These are phyloP conservation scores for Quercus engelmannii DNA, from an alignment of 306 rosid genomes.

Conservation along the genomic window DNA sequence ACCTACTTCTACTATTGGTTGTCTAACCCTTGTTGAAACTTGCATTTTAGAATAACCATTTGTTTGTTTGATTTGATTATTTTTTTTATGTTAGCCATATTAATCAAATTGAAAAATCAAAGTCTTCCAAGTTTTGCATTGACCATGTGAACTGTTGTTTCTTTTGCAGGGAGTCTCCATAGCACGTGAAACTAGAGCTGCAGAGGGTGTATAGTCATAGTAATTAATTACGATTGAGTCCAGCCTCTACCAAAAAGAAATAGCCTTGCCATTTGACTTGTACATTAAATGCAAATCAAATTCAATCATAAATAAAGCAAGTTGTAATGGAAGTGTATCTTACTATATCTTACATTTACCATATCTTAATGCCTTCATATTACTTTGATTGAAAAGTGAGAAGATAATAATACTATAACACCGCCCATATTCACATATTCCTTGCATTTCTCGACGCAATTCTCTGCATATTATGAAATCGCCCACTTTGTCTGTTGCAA, in stretches of 20 bases:
- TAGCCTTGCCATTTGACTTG: background rate
- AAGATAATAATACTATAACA: background rate
- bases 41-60: background rate
- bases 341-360: background rate
- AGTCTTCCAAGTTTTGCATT: background rate
- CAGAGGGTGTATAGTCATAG: conserved; percentile 26
- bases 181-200: conserved; percentile 47
- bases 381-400: background rate
- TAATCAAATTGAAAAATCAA: background rate
- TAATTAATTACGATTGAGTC: background rate
- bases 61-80: too few relatives aligned
- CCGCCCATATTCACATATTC: background rate
- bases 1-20: too few relatives aligned
- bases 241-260: background rate
- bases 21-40: background rate
- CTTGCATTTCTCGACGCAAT: background rate
- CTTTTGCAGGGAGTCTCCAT: conserved; percentile 64
- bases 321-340: background rate
- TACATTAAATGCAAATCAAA: background rate
- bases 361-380: background rate
- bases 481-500: too few relatives aligned
- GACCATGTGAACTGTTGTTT: background rate
- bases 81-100: background rate
- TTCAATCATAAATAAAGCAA: background rate
- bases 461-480: background rate